Conservation (phyloP, 768 basidiomycete genomes). For the Suillus weaverae region DNA sequence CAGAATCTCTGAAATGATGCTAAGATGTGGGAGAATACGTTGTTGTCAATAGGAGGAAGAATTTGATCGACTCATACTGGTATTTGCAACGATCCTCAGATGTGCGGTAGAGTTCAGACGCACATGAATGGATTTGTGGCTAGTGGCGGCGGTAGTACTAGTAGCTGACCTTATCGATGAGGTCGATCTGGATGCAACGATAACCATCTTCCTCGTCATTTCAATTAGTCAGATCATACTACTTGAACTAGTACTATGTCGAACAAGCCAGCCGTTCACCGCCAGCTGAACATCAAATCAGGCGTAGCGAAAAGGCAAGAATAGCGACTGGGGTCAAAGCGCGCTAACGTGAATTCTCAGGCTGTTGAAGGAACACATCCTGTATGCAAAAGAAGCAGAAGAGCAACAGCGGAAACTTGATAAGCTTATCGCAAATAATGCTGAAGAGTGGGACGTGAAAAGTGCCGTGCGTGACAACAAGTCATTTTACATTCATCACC, state of each 20-base stretch:
- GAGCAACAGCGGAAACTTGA: constrained; percentile 60
- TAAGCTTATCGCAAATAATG: constrained; percentile 56
- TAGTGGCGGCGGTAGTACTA: background rate
- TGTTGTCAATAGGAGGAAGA: background rate
- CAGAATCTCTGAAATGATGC: background rate
- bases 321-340: constrained; percentile 1
- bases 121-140: background rate
- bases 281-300: constrained; percentile 78
- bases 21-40: background rate
- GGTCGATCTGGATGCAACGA: background rate
- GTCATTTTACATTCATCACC: constrained; percentile 8
- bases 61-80: background rate
- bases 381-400: constrained; percentile 68
- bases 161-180: constrained; percentile 7
- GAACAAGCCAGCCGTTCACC: constrained; percentile 39
- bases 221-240: background rate
- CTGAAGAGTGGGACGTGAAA: constrained; percentile 77
- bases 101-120: background rate
- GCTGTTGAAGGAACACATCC: constrained; percentile 62
- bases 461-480: constrained; percentile 56
- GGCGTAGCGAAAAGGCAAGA: constrained; percentile 28
- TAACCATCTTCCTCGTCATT: background rate
- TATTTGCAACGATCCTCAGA: background rate
- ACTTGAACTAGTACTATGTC: background rate
- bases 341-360: constrained; percentile 35